A percentile compares a stretch with the other conserved stretches of the same genome.
Conservation (phyloP, 495 filamentous ascomycete genomes). For the Tetracladium setigerum region DNA sequence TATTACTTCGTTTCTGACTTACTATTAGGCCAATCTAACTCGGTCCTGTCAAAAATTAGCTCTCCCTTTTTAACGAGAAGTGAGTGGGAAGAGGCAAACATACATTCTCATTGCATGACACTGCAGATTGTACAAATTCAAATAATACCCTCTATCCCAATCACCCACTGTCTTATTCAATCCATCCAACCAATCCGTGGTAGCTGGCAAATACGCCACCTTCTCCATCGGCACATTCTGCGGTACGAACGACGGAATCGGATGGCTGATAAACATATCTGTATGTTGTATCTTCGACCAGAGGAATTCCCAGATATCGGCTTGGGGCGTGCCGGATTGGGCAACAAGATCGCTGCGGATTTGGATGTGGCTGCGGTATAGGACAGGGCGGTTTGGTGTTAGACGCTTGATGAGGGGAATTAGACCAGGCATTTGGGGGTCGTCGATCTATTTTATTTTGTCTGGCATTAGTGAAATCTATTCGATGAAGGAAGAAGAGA, state of each 20-base stretch:
- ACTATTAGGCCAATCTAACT: slow-evolving; percentile 60
- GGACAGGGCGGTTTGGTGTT: slow-evolving; percentile 68
- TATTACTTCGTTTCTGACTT: slow-evolving; percentile 13
- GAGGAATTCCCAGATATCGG: slow-evolving; percentile 69
- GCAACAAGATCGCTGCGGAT: slow-evolving; percentile 68
- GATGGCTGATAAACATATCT: slow-evolving; percentile 82
- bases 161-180: slow-evolving; percentile 71
- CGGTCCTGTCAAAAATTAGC: slow-evolving; percentile 37
- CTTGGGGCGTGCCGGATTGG: slow-evolving; percentile 55
- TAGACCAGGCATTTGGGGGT: slow-evolving; percentile 81
- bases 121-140: slow-evolving; percentile 61
- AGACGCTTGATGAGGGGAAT: slow-evolving; percentile 68
- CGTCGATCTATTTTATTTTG: slow-evolving; percentile 48
- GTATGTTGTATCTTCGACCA: slow-evolving; percentile 64
- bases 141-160: slow-evolving; percentile 72
- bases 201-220: slow-evolving; percentile 74
- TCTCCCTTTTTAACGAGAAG: background rate
- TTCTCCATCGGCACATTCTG: slow-evolving; percentile 53
- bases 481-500: too few species aligned
- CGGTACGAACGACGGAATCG: slow-evolving; percentile 72
- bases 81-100: slow-evolving; percentile 12
- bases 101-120: slow-evolving; percentile 54
- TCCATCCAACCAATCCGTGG: slow-evolving; percentile 86
- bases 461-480: slow-evolving; percentile 4
- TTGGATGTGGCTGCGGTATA: slow-evolving; percentile 81